These are phyloP conservation scores for Annulohypoxylon stygium DNA, from an alignment of 495 filamentous ascomycete genomes.

Conservation along the genomic window DNA sequence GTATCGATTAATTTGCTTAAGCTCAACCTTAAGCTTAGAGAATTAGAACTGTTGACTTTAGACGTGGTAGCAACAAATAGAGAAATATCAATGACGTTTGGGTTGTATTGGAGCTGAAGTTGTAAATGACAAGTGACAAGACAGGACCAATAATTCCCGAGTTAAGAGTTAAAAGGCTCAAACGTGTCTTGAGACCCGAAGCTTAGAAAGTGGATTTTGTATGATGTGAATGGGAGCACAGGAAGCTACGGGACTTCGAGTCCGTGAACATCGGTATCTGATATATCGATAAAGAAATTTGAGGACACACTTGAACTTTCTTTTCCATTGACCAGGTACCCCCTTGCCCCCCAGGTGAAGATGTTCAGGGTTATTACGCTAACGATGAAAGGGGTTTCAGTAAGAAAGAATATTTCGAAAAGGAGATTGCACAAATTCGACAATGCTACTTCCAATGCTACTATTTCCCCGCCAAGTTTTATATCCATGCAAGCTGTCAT, in stretches of 20 bases:
- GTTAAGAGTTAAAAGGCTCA: not conserved
- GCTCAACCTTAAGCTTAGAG: not conserved
- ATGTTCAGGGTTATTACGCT: slow-evolving; percentile 14
- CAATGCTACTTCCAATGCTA: slow-evolving; percentile 4
- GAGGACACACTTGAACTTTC: slow-evolving; percentile 18
- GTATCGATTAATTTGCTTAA: slow-evolving; percentile 5
- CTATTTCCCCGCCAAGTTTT: slow-evolving; percentile 7
- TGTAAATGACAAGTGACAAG: not conserved
- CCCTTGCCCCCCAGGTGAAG: slow-evolving; percentile 1
- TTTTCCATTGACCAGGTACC: not conserved
- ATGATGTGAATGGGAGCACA: slow-evolving; percentile 16
- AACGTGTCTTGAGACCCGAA: not conserved
- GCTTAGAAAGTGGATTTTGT: not conserved
- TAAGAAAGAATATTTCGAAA: slow-evolving; percentile 30
- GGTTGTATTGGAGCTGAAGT: not conserved
- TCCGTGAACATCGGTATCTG: slow-evolving; percentile 16
- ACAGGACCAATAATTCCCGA: not conserved
- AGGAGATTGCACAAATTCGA: slow-evolving; percentile 32
- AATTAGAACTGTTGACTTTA: not conserved
- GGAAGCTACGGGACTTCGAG: not conserved
- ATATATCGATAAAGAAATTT: slow-evolving; percentile 41
- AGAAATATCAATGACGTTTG: slow-evolving; percentile 7
- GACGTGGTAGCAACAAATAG: slow-evolving; percentile 6
- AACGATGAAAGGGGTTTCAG: slow-evolving; percentile 31
- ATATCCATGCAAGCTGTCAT: slow-evolving; percentile 18